Evolutionary conservation across 2,329 filamentous ascomycete genomes (phyloP).

Genomic region (Aspergillus terreus): DNA sequence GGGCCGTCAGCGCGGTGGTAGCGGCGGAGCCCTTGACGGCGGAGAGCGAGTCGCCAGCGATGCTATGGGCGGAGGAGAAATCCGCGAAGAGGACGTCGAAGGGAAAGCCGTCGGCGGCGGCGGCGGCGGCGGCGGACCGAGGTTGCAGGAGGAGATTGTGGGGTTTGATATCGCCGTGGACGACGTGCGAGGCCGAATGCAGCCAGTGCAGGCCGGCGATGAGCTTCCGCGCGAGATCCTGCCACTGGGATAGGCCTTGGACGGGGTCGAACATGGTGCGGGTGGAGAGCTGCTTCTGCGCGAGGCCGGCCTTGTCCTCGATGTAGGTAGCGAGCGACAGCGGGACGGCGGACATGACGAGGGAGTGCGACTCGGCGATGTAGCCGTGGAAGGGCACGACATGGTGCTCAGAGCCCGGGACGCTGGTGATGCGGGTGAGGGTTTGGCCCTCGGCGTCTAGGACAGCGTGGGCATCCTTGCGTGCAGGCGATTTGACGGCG

Average conservation of each 20-base stretch:
- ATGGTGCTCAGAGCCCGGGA: constrained; percentile 30
- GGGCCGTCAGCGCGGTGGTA: constrained; percentile 31
- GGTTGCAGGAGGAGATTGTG: constrained; percentile 41
- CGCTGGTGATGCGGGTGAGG: constrained; percentile 36
- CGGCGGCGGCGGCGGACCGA: constrained; percentile 2
- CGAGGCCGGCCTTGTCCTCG: constrained; percentile 28
- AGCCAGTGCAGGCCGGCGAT: constrained; percentile 43
- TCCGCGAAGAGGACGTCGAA: constrained; percentile 43
- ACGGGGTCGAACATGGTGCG: constrained; percentile 46
- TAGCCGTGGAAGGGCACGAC: constrained; percentile 46
- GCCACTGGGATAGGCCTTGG: constrained; percentile 38
- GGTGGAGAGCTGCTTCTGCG: constrained; percentile 33
- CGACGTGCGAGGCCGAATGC: constrained; percentile 36
- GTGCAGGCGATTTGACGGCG: constrained; percentile 43
- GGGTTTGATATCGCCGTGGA: constrained; percentile 49
- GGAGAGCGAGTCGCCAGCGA: constrained; percentile 4
- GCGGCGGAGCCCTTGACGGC: constrained; percentile 14
- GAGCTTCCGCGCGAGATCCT: constrained; percentile 37
- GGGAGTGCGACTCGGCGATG: constrained; percentile 33
- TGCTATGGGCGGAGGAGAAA: constrained; percentile 40
- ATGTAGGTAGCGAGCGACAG: constrained; percentile 42
- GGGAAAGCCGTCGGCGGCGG: constrained; percentile 21
- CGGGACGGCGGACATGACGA: constrained; percentile 45
- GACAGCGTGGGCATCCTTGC: constrained; percentile 39
- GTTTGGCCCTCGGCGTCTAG: constrained; percentile 42